Conservation (phyloP, 2,329 filamentous ascomycete species). For the Sporothrix brunneoviolacea region DNA sequence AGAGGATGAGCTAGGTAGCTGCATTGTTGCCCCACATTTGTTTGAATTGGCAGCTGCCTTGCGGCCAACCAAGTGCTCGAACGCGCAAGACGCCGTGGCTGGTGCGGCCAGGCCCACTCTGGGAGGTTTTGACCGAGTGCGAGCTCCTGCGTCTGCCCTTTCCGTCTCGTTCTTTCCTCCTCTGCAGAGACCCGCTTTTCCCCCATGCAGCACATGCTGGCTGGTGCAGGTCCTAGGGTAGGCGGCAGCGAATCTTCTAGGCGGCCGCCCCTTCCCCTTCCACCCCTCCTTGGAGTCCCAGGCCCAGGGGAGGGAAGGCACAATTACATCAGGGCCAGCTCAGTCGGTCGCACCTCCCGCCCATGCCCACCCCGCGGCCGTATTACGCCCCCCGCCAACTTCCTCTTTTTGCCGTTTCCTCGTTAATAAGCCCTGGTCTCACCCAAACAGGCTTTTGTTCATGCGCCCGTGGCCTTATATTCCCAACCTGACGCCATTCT, state of each 20-base stretch:
- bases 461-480: slow-evolving; percentile 12
- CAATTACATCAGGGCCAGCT: slow-evolving; percentile 14
- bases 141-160: not conserved
- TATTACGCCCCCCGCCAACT: slow-evolving; percentile 6
- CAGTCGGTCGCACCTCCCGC: slow-evolving; percentile 6
- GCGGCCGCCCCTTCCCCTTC: not conserved
- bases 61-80: slow-evolving; percentile 12
- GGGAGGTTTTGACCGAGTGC: not conserved
- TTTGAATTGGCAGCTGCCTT: slow-evolving; percentile 12
- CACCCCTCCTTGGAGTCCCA: slow-evolving; percentile 1
- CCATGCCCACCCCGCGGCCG: not conserved
- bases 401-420: not conserved
- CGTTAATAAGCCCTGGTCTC: slow-evolving; percentile 1
- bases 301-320: slow-evolving; percentile 4
- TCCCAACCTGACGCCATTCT: slow-evolving; percentile 5
- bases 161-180: slow-evolving; percentile 4
- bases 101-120: slow-evolving; percentile 16
- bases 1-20: too few species aligned
- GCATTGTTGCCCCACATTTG: not conserved
- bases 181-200: slow-evolving; percentile 7
- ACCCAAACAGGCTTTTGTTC: slow-evolving; percentile 11
- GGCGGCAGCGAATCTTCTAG: slow-evolving; percentile 11
- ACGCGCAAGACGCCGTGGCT: slow-evolving; percentile 31
- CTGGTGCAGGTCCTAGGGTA: not conserved
- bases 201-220: not conserved